Conservation (phyloP, 352 stramenopile genomes). For the Globisporangium paroecandrum region DNA sequence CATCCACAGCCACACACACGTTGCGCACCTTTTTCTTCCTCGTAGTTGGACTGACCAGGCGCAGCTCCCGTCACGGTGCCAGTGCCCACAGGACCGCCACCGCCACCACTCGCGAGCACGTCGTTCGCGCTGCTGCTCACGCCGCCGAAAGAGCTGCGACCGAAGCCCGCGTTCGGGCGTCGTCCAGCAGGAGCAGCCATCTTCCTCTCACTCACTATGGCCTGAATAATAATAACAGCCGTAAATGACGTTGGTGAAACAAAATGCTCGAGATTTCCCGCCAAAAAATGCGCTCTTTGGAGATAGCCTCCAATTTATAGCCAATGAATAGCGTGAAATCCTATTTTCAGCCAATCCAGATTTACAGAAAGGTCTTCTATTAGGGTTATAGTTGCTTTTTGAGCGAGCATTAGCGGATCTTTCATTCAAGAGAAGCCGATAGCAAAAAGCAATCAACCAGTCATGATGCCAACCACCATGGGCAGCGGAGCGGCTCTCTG, state of each 20-base stretch:
- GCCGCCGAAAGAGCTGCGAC: slow-evolving; percentile 11
- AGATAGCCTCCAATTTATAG: neutral
- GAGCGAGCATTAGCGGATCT: neutral
- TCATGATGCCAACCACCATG: neutral
- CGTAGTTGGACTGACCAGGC: slow-evolving; percentile 35
- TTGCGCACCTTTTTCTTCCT: slow-evolving; percentile 46
- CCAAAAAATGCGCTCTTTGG: neutral
- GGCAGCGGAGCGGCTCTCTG: neutral
- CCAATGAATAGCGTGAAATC: neutral
- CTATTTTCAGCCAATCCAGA: neutral
- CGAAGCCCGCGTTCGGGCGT: slow-evolving; percentile 11
- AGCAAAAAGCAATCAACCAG: neutral
- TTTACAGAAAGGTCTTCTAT: neutral
- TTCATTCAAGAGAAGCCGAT: neutral
- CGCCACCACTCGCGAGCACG: slow-evolving; percentile 4
- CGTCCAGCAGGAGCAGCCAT: slow-evolving; percentile 10
- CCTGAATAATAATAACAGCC: neutral
- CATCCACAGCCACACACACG: neutral
- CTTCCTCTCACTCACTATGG: neutral
- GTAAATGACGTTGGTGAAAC: neutral
- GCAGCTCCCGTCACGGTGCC: neutral
- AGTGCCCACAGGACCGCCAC: neutral
- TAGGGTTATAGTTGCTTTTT: neutral
- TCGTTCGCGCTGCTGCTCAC: slow-evolving; percentile 15
- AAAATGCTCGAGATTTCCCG: neutral